Evolutionary conservation across 352 stramenopile genomes (phyloP).

Genomic region (Phytophthora lateralis): DNA sequence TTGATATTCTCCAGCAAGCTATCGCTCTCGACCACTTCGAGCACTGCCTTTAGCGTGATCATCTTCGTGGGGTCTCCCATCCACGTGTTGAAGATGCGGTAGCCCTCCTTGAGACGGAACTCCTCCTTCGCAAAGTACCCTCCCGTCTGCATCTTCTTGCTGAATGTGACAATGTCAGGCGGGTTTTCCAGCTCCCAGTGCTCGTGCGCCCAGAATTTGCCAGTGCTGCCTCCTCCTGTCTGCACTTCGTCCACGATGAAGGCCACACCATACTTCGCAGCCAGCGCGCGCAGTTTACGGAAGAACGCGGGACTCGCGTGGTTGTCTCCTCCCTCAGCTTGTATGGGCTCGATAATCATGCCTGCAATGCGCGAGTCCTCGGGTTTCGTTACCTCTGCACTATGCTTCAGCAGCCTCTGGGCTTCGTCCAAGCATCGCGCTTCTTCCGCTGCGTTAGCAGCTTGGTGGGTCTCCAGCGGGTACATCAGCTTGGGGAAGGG

Average conservation of each 20-base stretch:
- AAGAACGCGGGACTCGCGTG: slow-evolving; percentile 80
- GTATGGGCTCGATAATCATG: slow-evolving; percentile 85
- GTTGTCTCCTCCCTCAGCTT: slow-evolving; percentile 84
- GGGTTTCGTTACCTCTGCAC: slow-evolving; percentile 31
- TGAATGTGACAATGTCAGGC: slow-evolving; percentile 85
- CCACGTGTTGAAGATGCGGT: slow-evolving; percentile 90
- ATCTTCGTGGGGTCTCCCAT: slow-evolving; percentile 89
- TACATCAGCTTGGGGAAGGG: slow-evolving; percentile 75
- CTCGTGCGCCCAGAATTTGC: slow-evolving; percentile 87
- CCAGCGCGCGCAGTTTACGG: slow-evolving; percentile 55
- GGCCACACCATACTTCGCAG: slow-evolving; percentile 61
- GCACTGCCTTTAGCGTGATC: slow-evolving; percentile 77
- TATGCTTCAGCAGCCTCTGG: slow-evolving; percentile 54
- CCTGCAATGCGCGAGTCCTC: slow-evolving; percentile 59
- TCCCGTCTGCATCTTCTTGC: slow-evolving; percentile 86
- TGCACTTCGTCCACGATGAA: slow-evolving; percentile 90
- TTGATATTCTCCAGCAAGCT: slow-evolving; percentile 73
- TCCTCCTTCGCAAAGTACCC: slow-evolving; percentile 83
- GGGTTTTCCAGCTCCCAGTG: slow-evolving; percentile 81
- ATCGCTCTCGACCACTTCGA: slow-evolving; percentile 67
- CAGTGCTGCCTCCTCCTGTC: slow-evolving; percentile 80
- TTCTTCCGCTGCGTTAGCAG: slow-evolving; percentile 73
- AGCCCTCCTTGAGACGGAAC: slow-evolving; percentile 71
- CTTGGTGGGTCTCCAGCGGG: slow-evolving; percentile 63
- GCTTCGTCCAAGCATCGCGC: slow-evolving; percentile 69